phyloP scores from a whole-genome alignment of 208 protist species.

The Trypanosoma avium region DNA sequence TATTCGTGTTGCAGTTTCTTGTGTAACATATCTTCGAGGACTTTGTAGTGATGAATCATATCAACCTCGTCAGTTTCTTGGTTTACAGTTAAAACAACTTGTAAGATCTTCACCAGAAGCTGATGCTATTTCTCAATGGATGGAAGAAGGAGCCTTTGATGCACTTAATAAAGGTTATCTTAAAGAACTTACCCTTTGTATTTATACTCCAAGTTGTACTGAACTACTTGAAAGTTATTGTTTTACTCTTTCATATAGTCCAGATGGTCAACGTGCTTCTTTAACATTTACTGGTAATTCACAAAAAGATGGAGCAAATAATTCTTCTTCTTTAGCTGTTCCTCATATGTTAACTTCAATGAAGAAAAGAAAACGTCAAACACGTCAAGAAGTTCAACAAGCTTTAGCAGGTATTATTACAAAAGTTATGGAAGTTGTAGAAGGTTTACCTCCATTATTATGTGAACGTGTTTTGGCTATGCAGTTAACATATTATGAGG shows the following conservation, averaged over 20 bases:
- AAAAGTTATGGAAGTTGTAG: slow-evolving; percentile 61
- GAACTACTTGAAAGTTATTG: slow-evolving; percentile 78
- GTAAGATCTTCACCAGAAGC: slow-evolving; percentile 54
- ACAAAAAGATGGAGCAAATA: slow-evolving; percentile 14
- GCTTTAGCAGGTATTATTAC: slow-evolving; percentile 57
- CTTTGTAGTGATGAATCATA: slow-evolving; percentile 74
- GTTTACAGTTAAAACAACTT: slow-evolving; percentile 59
- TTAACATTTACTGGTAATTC: slow-evolving; percentile 45
- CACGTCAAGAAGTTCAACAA: slow-evolving; percentile 59
- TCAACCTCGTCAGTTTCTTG: slow-evolving; percentile 56
- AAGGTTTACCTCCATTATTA: slow-evolving; percentile 62
- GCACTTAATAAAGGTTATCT: slow-evolving; percentile 79
- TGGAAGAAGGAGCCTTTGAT: slow-evolving; percentile 80
- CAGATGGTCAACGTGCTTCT: slow-evolving; percentile 42
- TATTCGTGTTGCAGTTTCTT: slow-evolving; percentile 68
- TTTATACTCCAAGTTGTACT: slow-evolving; percentile 57
- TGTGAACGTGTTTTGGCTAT: slow-evolving; percentile 70
- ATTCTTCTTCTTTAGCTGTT: not conserved
- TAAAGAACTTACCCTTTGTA: slow-evolving; percentile 72
- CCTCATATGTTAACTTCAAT: not conserved
- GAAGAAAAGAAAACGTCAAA: slow-evolving; percentile 23
- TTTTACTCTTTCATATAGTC: slow-evolving; percentile 67
- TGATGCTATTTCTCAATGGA: slow-evolving; percentile 63
- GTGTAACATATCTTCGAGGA: slow-evolving; percentile 74
- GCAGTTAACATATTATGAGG: slow-evolving; percentile 78